Evolutionary conservation across 2,329 filamentous ascomycete genomes (phyloP).

Genomic region (Penicillium sp.): DNA sequence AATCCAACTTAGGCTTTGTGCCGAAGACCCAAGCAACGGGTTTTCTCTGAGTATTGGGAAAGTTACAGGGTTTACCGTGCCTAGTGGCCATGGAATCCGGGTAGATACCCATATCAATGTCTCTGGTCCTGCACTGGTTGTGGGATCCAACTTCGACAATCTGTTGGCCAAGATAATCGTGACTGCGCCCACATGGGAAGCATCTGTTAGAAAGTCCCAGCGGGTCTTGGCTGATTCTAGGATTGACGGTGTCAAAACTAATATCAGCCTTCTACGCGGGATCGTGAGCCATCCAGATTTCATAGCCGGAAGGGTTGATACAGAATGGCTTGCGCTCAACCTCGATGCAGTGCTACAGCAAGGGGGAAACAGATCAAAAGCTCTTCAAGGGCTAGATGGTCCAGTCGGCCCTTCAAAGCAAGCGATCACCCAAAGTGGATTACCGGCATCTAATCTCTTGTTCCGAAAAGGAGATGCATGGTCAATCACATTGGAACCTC

Average conservation of each 20-base stretch:
- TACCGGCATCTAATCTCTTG: conserved; percentile 42
- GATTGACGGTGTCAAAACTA: conserved; percentile 59
- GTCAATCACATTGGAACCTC: conserved; percentile 50
- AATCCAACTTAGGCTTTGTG: no score
- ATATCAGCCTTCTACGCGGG: conserved; percentile 53
- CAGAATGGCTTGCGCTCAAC: conserved; percentile 57
- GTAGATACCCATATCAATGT: conserved; percentile 56
- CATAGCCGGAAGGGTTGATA: conserved; percentile 49
- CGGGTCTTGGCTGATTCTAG: conserved; percentile 56
- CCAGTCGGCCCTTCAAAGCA: conserved; percentile 2
- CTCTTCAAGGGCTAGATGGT: background rate
- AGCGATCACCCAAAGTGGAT: conserved; percentile 12
- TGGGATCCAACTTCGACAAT: conserved; percentile 59
- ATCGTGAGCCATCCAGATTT: conserved; percentile 55
- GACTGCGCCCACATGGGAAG: conserved; percentile 54
- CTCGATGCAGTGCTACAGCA: conserved; percentile 42
- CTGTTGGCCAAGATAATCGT: conserved; percentile 60
- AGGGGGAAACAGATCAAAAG: conserved; percentile 31
- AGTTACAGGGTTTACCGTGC: conserved; percentile 54
- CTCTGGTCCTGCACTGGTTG: conserved; percentile 38
- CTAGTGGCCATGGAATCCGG: conserved; percentile 57
- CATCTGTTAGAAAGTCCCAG: conserved; percentile 52
- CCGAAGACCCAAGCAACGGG: conserved; percentile 32
- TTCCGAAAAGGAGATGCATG: conserved; percentile 61
- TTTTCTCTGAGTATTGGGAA: conserved; percentile 62